Base-by-base conservation (phyloP, 2,329 filamentous ascomycete species). In the Magnaporthales sp. region DNA sequence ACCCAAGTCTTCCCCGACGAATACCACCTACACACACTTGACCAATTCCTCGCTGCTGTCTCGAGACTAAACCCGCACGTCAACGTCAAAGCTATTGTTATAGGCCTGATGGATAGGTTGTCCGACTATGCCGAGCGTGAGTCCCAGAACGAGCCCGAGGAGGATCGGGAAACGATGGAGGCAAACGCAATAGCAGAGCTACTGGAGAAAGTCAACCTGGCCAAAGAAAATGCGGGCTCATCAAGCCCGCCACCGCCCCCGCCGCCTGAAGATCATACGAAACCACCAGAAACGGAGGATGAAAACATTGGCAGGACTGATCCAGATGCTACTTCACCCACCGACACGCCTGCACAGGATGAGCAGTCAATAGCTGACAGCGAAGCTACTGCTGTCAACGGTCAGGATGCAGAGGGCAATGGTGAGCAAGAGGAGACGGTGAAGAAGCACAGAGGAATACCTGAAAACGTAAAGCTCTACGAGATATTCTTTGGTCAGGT, bases 1-100 rank as follows among this genome's bases (percentile, higher is more conserved):
- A 99, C 94, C 5, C 96, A 99, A 78, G 95, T 98, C 65, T 99
- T 99, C 81, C 95, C 95, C 0, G 95, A 99, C 78, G 95, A 99
- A 75, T 99, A 94, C 76, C 96, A 99, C 78, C 86, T 99, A 26
- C 93, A 99, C 75, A 99, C 95, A 0, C 86, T 99, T 32, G 95
- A 98, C 75, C 91, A 97, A 75, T 92, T 99, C 76, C 87, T 99
- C 38, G 95, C 91, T 9, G 95, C 95, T 7, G 96, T 97, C 38
- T 92, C 94, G 15, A 86, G 94, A 67, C 83, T 99, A 51, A 97
- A 99, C 73, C 95, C 94, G 0, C 92, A 98, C 74, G 95, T 99
- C 73, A 97, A 99, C 72, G 89, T 99, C 79, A 99, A 99, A 80
- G 91, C 91, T 62, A 99, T 99, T 67, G 94, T 99, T 10, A 97